phyloP scores from a whole-genome alignment of 1,139 yeast genomes.

The Hanseniaspora sp. region DNA sequence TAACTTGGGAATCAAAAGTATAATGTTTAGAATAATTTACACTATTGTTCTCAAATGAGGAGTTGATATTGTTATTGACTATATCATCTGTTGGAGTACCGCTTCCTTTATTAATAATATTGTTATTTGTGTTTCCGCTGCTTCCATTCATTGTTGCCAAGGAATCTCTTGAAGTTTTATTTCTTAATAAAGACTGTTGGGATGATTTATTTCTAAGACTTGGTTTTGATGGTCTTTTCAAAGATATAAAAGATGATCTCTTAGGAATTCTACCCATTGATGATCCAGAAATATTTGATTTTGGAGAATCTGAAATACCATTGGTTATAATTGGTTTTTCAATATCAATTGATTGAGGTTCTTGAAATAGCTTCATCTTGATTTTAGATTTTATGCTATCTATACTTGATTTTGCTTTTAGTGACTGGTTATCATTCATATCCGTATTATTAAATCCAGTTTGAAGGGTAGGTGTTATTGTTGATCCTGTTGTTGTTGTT shows the following conservation, averaged over 20 bases:
- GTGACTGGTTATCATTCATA: background rate
- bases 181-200: slow-evolving; percentile 22
- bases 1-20: background rate
- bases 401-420: slow-evolving; percentile 11
- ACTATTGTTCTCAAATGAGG: background rate
- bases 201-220: slow-evolving; percentile 24
- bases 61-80: background rate
- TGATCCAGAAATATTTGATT: slow-evolving; percentile 2
- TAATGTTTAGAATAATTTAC: background rate
- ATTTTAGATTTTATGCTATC: slow-evolving; percentile 13
- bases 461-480: background rate
- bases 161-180: slow-evolving; percentile 28
- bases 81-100: background rate
- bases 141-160: slow-evolving; percentile 16
- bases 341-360: background rate
- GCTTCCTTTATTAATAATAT: background rate
- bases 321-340: background rate
- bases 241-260: slow-evolving; percentile 22
- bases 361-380: slow-evolving; percentile 12
- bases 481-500: too few species aligned
- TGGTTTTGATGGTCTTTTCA: slow-evolving; percentile 23
- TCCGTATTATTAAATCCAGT: background rate
- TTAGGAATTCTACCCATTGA: slow-evolving; percentile 2
- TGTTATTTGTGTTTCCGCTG: slow-evolving; percentile 18
- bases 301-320: slow-evolving; percentile 1